Evolutionary conservation across 2,329 filamentous ascomycete species (phyloP), one percentile per base, ranked within the genome.

Genomic region (Talaromyces rugulosus): DNA sequence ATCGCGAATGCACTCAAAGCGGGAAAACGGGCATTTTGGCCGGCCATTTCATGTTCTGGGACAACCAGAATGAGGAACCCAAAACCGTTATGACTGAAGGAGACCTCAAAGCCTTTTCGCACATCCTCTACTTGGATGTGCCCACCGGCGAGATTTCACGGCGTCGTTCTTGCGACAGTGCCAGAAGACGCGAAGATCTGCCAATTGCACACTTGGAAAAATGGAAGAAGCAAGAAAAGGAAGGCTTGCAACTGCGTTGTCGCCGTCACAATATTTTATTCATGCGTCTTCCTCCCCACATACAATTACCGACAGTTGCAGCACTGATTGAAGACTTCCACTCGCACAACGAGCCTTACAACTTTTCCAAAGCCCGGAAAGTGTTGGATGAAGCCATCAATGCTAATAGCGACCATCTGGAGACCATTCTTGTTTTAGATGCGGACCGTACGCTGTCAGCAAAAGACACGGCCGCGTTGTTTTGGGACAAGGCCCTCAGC

Each of bases 31-130:
- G 71, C 1, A 66, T 89, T 2, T 81, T 88, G 3, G 72, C 82
- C 4, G 84, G 84, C 0, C 83, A 88, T 67, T 82, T 77, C 67
- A 82, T 82, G 74, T 82, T 87, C 65, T 86, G 83, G 82, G 75
- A 81, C 30, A 75, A 81, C 30, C 60, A 52, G 5, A 52, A 69
- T 28, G 40, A 61, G 4, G 23, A 11, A n/a, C 71, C 69, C 34
- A 18, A 68, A 0, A 16, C 64, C 5, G 77, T 84, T 0, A 77
- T 71, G 57, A 87, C 82, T 0, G 11, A 70, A 1, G 72, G 66
- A 7, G 85, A 88, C 61, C 56, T 80, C 4, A 51, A 74, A 0
- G 76, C 70, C 0, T 88, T 79, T 68, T 85, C 83, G 0, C 84
- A 88, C 65, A 83, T 89, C 14, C 51, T 89, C 12, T 88, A 88